phyloP scores from a whole-genome alignment of 2,329 filamentous ascomycete genomes.

The Trichophaea hybrida region DNA sequence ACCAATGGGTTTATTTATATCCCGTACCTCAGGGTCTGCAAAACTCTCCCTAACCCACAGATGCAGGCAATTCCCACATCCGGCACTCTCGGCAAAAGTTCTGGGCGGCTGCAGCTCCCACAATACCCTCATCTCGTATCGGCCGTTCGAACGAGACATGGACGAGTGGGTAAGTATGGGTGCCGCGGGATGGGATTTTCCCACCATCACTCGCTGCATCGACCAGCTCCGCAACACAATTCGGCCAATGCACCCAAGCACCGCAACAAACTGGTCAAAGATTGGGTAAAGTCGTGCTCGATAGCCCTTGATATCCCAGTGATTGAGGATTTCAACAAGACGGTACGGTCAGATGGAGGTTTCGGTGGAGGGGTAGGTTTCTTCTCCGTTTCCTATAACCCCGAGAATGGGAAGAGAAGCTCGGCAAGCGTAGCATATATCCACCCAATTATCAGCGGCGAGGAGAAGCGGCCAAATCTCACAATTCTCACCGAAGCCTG shows the following conservation, averaged over 20 bases:
- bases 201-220: slow-evolving; percentile 65
- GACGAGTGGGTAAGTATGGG: slow-evolving; percentile 70
- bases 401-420: slow-evolving; percentile 68
- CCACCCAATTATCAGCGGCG: slow-evolving; percentile 72
- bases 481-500: slow-evolving; percentile 77
- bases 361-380: slow-evolving; percentile 69
- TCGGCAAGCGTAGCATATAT: slow-evolving; percentile 86
- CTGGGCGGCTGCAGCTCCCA: slow-evolving; percentile 85
- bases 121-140: slow-evolving; percentile 87
- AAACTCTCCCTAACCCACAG: slow-evolving; percentile 4
- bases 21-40: background rate
- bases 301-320: slow-evolving; percentile 66
- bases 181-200: slow-evolving; percentile 74
- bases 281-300: slow-evolving; percentile 74
- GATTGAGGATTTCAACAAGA: slow-evolving; percentile 71
- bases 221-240: slow-evolving; percentile 81
- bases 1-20: slow-evolving; percentile 46
- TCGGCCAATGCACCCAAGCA: slow-evolving; percentile 73
- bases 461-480: slow-evolving; percentile 69
- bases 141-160: slow-evolving; percentile 78
- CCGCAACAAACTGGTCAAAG: slow-evolving; percentile 78
- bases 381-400: slow-evolving; percentile 84
- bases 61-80: slow-evolving; percentile 70
- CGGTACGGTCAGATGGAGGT: slow-evolving; percentile 59
- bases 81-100: slow-evolving; percentile 86